Conservation (phyloP, 331 rosid genomes). For the Malus hybrid region DNA sequence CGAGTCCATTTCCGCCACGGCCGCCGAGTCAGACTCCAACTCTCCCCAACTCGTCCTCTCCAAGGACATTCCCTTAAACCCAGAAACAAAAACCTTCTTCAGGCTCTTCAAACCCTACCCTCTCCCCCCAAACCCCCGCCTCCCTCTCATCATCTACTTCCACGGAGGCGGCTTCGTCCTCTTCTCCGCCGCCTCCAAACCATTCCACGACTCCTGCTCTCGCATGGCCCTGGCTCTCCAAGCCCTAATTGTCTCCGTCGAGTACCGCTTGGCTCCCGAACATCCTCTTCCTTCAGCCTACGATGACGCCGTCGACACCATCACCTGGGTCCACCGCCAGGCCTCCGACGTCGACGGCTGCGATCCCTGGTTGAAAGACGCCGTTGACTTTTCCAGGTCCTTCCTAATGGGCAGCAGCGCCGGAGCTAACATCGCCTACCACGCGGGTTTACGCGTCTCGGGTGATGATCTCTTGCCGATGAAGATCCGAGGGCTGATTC, state of each 20-base stretch:
- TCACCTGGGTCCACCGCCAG: constrained; percentile 36
- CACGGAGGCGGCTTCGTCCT: constrained; percentile 90
- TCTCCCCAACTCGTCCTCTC: constrained; percentile 28
- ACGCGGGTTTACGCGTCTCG: constrained; percentile 41
- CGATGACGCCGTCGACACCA: constrained; percentile 56
- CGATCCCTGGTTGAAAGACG: constrained; percentile 47
- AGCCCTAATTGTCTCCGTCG: constrained; percentile 47
- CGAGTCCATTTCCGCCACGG: neutral
- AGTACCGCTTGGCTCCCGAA: constrained; percentile 74
- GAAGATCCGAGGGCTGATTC: constrained; percentile 40
- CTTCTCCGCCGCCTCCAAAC: constrained; percentile 36
- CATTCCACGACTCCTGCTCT: constrained; percentile 41
- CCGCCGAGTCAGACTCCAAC: neutral
- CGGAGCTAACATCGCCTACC: constrained; percentile 51
- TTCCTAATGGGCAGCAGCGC: constrained; percentile 60
- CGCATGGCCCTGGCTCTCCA: constrained; percentile 20
- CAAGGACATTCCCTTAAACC: constrained; percentile 48
- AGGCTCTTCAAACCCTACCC: constrained; percentile 62
- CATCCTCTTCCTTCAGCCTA: constrained; percentile 88
- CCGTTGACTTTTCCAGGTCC: constrained; percentile 37
- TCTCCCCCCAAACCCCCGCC: constrained; percentile 19
- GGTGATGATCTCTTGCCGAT: constrained; percentile 36
- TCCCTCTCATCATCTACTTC: constrained; percentile 60
- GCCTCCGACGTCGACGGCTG: constrained; percentile 8
- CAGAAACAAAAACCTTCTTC: constrained; percentile 39